phyloP scores from a whole-genome alignment of 1,139 yeast genomes.

The Taphrina pruni region DNA sequence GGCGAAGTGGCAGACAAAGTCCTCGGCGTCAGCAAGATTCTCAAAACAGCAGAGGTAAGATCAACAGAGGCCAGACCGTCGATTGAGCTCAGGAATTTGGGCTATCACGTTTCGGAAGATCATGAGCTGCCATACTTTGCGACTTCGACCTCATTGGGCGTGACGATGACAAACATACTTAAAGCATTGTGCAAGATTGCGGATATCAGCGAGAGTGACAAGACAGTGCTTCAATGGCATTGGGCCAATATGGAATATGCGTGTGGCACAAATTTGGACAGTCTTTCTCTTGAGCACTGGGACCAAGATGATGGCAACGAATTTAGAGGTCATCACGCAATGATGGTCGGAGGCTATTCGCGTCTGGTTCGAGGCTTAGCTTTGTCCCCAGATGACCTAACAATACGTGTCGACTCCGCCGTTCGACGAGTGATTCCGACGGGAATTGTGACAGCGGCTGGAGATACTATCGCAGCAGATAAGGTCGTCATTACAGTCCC shows the following conservation, averaged over 20 bases:
- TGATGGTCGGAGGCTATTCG: constrained; percentile 53
- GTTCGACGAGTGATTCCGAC: constrained; percentile 54
- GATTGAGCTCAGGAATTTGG: constrained; percentile 19
- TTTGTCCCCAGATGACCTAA: constrained; percentile 53
- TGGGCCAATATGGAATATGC: constrained; percentile 55
- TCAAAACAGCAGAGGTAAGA: not conserved
- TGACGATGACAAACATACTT: constrained; percentile 52
- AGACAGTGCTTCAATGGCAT: constrained; percentile 55
- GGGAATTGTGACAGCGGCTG: constrained; percentile 51
- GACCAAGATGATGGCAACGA: constrained; percentile 56
- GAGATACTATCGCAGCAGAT: constrained; percentile 54
- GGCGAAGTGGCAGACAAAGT: constrained; percentile 43
- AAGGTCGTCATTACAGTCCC: constrained; percentile 55
- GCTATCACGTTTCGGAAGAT: constrained; percentile 12
- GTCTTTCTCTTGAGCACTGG: constrained; percentile 55
- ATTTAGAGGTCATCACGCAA: constrained; percentile 55
- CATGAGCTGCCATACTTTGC: not conserved
- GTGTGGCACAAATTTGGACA: constrained; percentile 53
- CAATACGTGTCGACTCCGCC: constrained; percentile 54
- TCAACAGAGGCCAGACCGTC: not conserved
- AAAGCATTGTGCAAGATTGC: constrained; percentile 51
- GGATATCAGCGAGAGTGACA: constrained; percentile 52
- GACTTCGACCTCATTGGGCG: constrained; percentile 50
- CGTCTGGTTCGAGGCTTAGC: constrained; percentile 54
- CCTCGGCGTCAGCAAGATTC: constrained; percentile 21